phyloP scores from a whole-genome alignment of 257 asterid species.

The Prunella vulgaris region DNA sequence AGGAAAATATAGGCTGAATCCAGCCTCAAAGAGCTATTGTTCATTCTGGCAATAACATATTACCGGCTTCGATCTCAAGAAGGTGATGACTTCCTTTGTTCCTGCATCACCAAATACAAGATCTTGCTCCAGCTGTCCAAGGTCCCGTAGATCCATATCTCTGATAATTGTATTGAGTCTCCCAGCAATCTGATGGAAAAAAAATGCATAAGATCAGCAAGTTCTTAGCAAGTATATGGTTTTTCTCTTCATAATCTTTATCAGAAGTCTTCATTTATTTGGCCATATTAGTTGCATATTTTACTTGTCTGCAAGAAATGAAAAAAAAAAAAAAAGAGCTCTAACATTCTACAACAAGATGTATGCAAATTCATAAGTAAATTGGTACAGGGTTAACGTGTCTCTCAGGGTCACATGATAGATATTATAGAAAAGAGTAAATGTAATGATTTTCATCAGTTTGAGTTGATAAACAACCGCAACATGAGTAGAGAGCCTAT shows the following conservation, averaged over 20 bases:
- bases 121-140: conserved; percentile 98
- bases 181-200: conserved; percentile 80
- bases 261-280: conserved; percentile 1
- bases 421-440: conserved; percentile 10
- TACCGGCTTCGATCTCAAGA: conserved; percentile 67
- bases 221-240: background rate
- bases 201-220: conserved; percentile 12
- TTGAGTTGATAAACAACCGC: conserved; percentile 54
- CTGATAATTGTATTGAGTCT: conserved; percentile 62
- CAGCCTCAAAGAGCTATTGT: background rate
- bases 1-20: conserved; percentile 5
- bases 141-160: conserved; percentile 72
- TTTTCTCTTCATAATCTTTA: conserved; percentile 1
- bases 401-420: conserved; percentile 8
- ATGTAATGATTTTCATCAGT: conserved; percentile 6
- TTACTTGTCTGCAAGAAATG: background rate
- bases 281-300: conserved; percentile 1
- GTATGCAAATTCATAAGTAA: conserved; percentile 5
- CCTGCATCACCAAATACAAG: conserved; percentile 99
- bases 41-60: conserved; percentile 8
- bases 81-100: conserved; percentile 83
- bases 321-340: background rate
- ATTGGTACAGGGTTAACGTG: background rate
- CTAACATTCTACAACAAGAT: background rate
- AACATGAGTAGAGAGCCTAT: conserved; percentile 82